Evolutionary conservation across 805 yeast genomes (phyloP), one percentile per base, ranked within the genome.

Genomic region (Saitoella complicata): DNA sequence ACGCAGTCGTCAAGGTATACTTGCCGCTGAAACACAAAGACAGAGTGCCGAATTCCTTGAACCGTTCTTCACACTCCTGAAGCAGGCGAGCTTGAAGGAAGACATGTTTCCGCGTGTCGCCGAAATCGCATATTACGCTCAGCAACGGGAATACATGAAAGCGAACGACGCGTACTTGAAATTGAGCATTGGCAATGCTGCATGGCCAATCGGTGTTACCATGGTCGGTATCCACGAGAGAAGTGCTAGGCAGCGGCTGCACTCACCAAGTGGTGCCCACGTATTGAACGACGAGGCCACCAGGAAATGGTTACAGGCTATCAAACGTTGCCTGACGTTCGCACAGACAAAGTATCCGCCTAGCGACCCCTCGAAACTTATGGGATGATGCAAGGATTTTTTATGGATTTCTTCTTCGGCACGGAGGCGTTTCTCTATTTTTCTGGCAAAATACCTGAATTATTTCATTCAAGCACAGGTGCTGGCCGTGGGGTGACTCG

Each of bases 161-260:
- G 84, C 88, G 4, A 72, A 72, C 47, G 83, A 82, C 53, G 67
- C 76, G 30, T 85, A 85, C 53, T 63, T 84, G 66, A 72, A 78
- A 49, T 62, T 85, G 46, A 78, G 88, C 55, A 78, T 85, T 11
- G 95, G 95, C 1, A 82, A 83, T 52, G 84, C 80, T 2, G 87
- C 91, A 4, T 85, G 94, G 94, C 95, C 95, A 2, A 80, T 84
- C 51, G 95, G 95, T 31, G 81, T 85, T 9, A 66, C 75, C 6
- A 73, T 73, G 46, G 80, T 85, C 10, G 85, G 91, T 41, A 82
- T 85, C 46, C 95, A 84, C 57, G 78, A 76, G 7, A 64, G 94
- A 48, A 72, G 77, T 45, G 76, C 80, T 1, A 76, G 73, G 43
- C 67, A 69, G 46, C 73, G 71, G 51, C 71, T 79, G n/a, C 32